Conservation (phyloP, 345 rosid genomes). For the Pistacia vera region DNA sequence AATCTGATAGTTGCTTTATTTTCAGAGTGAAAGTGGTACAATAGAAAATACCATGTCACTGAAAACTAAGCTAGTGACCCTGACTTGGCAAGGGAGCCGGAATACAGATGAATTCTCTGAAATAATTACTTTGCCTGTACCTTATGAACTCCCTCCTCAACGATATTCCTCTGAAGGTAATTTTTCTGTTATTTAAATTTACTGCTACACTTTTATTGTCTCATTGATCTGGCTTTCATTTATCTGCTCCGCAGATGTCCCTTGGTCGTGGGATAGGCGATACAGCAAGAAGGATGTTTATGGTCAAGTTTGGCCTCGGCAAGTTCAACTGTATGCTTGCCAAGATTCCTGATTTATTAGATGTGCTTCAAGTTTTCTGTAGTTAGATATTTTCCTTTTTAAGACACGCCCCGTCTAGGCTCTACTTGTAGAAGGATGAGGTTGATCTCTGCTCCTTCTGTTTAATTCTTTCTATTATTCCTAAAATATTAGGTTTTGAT, state of each 20-base stretch:
- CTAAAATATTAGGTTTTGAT: no score
- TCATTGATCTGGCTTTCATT: conserved; percentile 8
- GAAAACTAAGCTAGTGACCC: conserved; percentile 61
- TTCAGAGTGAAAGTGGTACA: conserved; percentile 29
- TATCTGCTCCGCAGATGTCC: conserved; percentile 56
- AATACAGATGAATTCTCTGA: conserved; percentile 35
- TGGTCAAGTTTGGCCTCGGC: conserved; percentile 84
- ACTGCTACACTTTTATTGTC: not conserved
- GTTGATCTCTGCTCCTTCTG: no score
- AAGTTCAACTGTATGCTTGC: conserved; percentile 35
- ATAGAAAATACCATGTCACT: conserved; percentile 22
- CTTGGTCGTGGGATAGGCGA: conserved; percentile 93
- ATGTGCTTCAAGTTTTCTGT: no score
- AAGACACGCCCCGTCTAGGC: no score
- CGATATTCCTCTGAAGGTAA: conserved; percentile 75
- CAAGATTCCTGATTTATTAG: conserved; percentile 25
- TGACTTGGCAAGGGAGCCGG: conserved; percentile 55
- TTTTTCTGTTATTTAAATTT: not conserved
- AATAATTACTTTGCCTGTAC: conserved; percentile 67
- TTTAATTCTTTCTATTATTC: no score
- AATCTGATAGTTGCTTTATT: conserved; percentile 1
- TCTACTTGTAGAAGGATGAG: no score
- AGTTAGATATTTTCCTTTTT: no score
- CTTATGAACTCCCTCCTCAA: conserved; percentile 81
- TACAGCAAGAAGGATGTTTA: conserved; percentile 77